These are phyloP conservation scores for Phytophthora hybrid DNA, from an alignment of 352 stramenopile species.

Conservation along the genomic window DNA sequence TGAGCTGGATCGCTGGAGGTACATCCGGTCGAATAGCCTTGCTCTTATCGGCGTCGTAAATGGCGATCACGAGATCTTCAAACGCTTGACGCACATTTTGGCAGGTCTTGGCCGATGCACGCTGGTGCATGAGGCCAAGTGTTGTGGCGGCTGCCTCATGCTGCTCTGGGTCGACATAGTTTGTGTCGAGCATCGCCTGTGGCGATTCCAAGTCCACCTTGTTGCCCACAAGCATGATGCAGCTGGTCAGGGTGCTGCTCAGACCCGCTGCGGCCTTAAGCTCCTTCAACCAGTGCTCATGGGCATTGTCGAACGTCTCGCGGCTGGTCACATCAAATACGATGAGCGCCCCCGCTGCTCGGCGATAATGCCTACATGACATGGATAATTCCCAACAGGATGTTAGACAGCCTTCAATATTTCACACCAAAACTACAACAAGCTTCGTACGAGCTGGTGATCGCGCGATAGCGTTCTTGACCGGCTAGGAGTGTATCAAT, in stretches of 20 bases:
- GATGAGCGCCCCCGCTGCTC: slow-evolving; percentile 72
- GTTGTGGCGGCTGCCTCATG: slow-evolving; percentile 54
- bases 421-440: background rate
- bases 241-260: slow-evolving; percentile 69
- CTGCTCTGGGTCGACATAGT: slow-evolving; percentile 45
- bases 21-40: slow-evolving; percentile 52
- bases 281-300: slow-evolving; percentile 79
- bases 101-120: slow-evolving; percentile 76
- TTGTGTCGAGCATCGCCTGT: slow-evolving; percentile 5
- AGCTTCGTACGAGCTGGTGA: slow-evolving; percentile 76
- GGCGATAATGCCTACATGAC: slow-evolving; percentile 67
- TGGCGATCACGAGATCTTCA: slow-evolving; percentile 74
- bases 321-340: slow-evolving; percentile 82
- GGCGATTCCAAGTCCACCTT: slow-evolving; percentile 68
- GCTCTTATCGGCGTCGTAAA: slow-evolving; percentile 71
- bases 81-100: slow-evolving; percentile 74
- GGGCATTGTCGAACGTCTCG: slow-evolving; percentile 74
- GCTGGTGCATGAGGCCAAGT: slow-evolving; percentile 58
- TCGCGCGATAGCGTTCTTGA: slow-evolving; percentile 84
- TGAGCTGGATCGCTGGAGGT: slow-evolving; percentile 48
- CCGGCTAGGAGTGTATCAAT: slow-evolving; percentile 42
- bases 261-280: slow-evolving; percentile 69
- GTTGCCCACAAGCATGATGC: slow-evolving; percentile 84
- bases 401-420: background rate
- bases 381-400: background rate